phyloP scores from a whole-genome alignment of 2,329 filamentous ascomycete species.

The Pleochaeta shiraiana region DNA sequence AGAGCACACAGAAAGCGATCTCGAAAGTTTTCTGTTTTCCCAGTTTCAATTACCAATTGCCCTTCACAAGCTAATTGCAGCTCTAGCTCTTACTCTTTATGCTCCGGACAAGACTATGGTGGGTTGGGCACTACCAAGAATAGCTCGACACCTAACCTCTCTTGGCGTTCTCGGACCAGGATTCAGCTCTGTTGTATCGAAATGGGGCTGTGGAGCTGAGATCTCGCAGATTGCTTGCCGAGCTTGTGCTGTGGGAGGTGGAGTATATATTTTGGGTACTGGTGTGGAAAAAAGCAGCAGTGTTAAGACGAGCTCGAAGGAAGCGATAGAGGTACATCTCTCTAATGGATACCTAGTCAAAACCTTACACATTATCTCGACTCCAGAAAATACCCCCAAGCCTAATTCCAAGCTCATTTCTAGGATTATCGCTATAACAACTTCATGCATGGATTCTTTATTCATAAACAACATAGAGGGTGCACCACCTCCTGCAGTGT shows the following conservation, averaged over 20 bases:
- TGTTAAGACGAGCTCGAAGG: constrained; percentile 10
- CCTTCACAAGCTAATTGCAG: constrained; percentile 40
- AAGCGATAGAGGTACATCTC: constrained; percentile 18
- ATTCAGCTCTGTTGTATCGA: constrained; percentile 75
- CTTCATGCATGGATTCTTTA: constrained; percentile 37
- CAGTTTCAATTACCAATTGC: constrained; percentile 46
- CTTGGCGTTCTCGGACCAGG: constrained; percentile 76
- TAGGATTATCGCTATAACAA: constrained; percentile 46
- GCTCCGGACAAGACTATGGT: constrained; percentile 31
- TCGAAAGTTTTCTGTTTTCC: constrained; percentile 35
- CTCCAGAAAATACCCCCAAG: constrained; percentile 8
- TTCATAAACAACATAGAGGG: constrained; percentile 57
- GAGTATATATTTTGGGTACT: constrained; percentile 67
- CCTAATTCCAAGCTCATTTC: constrained; percentile 22
- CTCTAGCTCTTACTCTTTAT: constrained; percentile 55
- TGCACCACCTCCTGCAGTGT: constrained; percentile 51
- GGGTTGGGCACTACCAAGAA: constrained; percentile 43
- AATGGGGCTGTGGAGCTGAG: constrained; percentile 82
- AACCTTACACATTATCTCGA: constrained; percentile 30
- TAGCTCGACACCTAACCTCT: constrained; percentile 63
- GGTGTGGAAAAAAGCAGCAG: constrained; percentile 27
- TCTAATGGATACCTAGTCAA: constrained; percentile 35
- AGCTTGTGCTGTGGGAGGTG: constrained; percentile 75
- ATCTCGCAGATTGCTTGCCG: constrained; percentile 81
- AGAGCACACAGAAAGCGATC: constrained; percentile 28